Conservation (phyloP, 2,329 filamentous ascomycete genomes). For the Incumbomyces delicatus region DNA sequence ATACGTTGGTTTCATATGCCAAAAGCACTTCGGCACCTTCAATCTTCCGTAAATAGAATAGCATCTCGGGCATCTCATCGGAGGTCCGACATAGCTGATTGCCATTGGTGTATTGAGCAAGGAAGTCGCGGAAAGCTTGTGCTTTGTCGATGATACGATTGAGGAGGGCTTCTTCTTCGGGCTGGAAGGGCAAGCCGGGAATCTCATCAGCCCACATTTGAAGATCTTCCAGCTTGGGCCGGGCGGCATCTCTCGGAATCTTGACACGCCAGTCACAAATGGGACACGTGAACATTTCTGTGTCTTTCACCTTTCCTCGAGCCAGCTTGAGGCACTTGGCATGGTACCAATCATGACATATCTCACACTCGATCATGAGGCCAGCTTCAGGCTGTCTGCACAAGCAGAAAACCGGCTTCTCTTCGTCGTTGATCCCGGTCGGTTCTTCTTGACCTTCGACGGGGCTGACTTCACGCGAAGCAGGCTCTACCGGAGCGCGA, state of each 20-base stretch:
- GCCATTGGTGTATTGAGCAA: slow-evolving; percentile 71
- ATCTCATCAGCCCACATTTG: slow-evolving; percentile 78
- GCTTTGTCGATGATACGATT: slow-evolving; percentile 80
- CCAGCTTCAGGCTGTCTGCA: slow-evolving; percentile 87
- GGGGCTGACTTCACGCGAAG: slow-evolving; percentile 69
- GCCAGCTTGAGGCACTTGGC: slow-evolving; percentile 98
- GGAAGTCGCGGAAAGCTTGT: slow-evolving; percentile 70
- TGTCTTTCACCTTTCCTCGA: slow-evolving; percentile 93
- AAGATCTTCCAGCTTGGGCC: slow-evolving; percentile 88
- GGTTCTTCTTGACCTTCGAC: slow-evolving; percentile 43
- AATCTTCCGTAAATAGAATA: slow-evolving; percentile 94
- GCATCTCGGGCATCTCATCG: slow-evolving; percentile 77
- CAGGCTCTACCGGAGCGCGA: slow-evolving; percentile 79
- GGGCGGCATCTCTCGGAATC: slow-evolving; percentile 89
- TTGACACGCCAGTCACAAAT: slow-evolving; percentile 97
- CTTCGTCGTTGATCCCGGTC: slow-evolving; percentile 40
- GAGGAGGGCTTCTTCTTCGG: slow-evolving; percentile 83
- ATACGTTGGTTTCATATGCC: slow-evolving; percentile 91
- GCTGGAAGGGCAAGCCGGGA: slow-evolving; percentile 73
- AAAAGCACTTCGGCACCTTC: slow-evolving; percentile 92
- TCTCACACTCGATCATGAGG: slow-evolving; percentile 99
- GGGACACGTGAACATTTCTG: slow-evolving; percentile 95
- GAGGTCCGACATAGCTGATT: slow-evolving; percentile 58
- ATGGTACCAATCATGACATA: slow-evolving; percentile 99
- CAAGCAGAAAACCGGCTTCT: slow-evolving; percentile 89